phyloP scores from a whole-genome alignment of 768 basidiomycete genomes.

The Lactifluus piperatus region DNA sequence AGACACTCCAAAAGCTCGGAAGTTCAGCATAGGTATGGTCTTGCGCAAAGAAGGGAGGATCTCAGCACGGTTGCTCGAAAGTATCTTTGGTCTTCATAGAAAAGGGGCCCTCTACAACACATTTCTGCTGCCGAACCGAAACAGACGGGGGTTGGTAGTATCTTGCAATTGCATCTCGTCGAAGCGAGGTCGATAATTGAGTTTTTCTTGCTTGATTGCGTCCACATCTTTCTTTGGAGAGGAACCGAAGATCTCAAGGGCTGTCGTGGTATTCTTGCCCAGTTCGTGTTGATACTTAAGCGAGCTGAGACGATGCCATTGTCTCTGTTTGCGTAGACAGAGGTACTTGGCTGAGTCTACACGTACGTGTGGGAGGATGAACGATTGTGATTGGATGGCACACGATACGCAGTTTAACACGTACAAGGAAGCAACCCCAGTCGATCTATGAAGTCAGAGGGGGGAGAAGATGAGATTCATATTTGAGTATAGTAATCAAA shows the following conservation, averaged over 20 bases:
- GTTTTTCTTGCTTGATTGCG: conserved; percentile 22
- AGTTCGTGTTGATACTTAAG: conserved; percentile 39
- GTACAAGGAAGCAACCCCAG: conserved; percentile 43
- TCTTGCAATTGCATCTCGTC: conserved; percentile 23
- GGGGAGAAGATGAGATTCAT: conserved; percentile 46
- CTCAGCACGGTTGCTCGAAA: conserved; percentile 13
- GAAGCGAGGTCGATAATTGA: conserved; percentile 31
- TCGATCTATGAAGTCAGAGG: conserved; percentile 32
- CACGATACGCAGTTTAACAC: conserved; percentile 21
- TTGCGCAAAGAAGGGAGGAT: conserved; percentile 30
- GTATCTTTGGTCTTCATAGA: conserved; percentile 5
- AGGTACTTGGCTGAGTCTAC: conserved; percentile 53
- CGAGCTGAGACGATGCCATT: conserved; percentile 42
- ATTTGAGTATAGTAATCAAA: conserved; percentile 40
- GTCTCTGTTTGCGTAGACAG: conserved; percentile 47
- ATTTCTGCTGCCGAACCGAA: neutral
- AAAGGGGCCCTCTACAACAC: conserved; percentile 6
- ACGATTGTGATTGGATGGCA: neutral
- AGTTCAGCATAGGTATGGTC: conserved; percentile 34
- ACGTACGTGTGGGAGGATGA: neutral
- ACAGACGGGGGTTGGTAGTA: neutral
- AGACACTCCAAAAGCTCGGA: conserved; percentile 37
- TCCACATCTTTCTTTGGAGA: conserved; percentile 15
- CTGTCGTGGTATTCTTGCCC: conserved; percentile 31
- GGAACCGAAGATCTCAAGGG: conserved; percentile 39